Evolutionary conservation across 169 alveolate genomes (phyloP), one percentile per base, ranked within the genome.

Genomic region (Plasmodium fragile): DNA sequence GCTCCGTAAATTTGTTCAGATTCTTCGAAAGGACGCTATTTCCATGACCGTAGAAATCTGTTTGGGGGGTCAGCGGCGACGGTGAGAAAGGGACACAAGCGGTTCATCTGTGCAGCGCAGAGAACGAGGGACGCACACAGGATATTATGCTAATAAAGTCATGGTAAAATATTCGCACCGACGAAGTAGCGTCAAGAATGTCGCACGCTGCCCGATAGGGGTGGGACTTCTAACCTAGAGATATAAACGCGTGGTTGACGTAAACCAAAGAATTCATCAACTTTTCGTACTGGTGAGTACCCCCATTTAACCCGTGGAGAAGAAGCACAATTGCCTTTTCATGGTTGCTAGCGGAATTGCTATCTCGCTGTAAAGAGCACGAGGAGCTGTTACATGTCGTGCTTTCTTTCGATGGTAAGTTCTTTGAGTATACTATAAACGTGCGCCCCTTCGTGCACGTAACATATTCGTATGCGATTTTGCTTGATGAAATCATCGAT

Each of bases 21-120:
- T 78, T 77, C 11, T 18, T 16, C 32, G 82, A 78, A 41, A 80
- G 52, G 70, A 30, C 81, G 45, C 94, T 89, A 28, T 80, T 77
- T 25, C 94, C 94, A 18, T 89, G 94, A 0, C 94, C 94, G 25
- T 89, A 89, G 45, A 89, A 89, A 22, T 89, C 94, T 89, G 39
- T 79, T 28, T 13, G 43, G 34, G 25, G 10, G 13, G 18, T 25
- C 25, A 79, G 18, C 34, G 28, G 45, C 13, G n/a, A 25, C 41
- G 75, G 75, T 65, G 36, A 65, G 13, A 4, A 65, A 65, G 13
- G 30, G 28, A 39, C 70, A 83, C 25, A 70, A 34, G 36, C 16
- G 8, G 25, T 49, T 49, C 11, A 49, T 16, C 59, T 49, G 22
- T 13, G 59, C 59, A 49, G 59, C 53, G 0, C 59, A 22, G 8